These are phyloP conservation scores for Cryoendolithus antarcticus DNA, from an alignment of 2,329 filamentous ascomycete genomes.

Conservation along the genomic window DNA sequence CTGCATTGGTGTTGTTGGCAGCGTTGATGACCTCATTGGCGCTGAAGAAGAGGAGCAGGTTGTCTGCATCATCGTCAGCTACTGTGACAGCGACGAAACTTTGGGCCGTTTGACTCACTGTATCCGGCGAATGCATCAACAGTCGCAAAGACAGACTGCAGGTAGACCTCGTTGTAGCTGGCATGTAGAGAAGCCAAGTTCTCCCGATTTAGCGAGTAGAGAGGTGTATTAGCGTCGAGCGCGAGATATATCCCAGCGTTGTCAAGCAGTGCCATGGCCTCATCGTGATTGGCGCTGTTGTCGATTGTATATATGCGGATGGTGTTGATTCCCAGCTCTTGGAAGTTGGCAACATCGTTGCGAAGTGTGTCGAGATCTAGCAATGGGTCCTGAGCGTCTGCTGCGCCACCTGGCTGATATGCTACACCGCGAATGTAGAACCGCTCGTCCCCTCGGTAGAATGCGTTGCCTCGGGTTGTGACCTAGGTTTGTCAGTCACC, in stretches of 20 bases:
- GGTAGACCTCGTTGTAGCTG: constrained; percentile 79
- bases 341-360: constrained; percentile 69
- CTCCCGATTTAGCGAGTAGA: constrained; percentile 74
- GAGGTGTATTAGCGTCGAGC: constrained; percentile 76
- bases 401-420: constrained; percentile 43
- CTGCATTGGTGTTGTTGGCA: constrained; percentile 47
- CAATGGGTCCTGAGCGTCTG: constrained; percentile 58
- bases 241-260: constrained; percentile 86
- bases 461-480: constrained; percentile 21
- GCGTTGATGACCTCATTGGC: constrained; percentile 65
- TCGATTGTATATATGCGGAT: constrained; percentile 90
- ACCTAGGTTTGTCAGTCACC: constrained; percentile 5
- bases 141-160: constrained; percentile 76
- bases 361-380: constrained; percentile 56
- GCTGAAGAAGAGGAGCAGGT: constrained; percentile 74
- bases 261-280: constrained; percentile 69
- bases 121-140: constrained; percentile 75
- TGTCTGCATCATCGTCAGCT: constrained; percentile 33
- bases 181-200: constrained; percentile 40
- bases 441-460: constrained; percentile 50
- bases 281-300: constrained; percentile 67
- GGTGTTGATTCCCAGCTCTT: constrained; percentile 75
- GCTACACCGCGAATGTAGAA: constrained; percentile 52
- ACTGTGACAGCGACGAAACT: too few relatives aligned
- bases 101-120: constrained; percentile 33